Conservation (phyloP, 495 filamentous ascomycete genomes). For the Cenococcum geophilum region DNA sequence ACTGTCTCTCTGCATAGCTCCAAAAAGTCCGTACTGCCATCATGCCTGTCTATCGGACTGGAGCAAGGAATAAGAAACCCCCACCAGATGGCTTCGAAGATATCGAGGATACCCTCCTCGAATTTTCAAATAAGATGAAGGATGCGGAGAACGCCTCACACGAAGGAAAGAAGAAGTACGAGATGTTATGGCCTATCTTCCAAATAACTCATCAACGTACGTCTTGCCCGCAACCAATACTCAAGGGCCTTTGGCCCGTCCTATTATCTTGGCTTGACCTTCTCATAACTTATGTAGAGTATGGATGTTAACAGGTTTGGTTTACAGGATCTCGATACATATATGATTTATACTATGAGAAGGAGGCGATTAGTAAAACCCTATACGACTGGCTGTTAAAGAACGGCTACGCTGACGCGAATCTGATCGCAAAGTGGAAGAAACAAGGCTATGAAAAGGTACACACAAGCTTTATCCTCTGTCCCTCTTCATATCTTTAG, state of each 20-base stretch:
- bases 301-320: neutral
- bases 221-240: constrained; percentile 22
- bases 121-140: constrained; percentile 98
- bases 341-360: constrained; percentile 97
- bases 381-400: constrained; percentile 97
- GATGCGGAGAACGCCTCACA: constrained; percentile 79
- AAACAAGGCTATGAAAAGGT: constrained; percentile 99
- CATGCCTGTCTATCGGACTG: constrained; percentile 81
- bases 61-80: constrained; percentile 69
- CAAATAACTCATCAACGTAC: constrained; percentile 92
- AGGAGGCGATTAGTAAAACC: constrained; percentile 83
- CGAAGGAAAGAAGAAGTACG: constrained; percentile 75
- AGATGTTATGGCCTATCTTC: constrained; percentile 93
- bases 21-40: constrained; percentile 21
- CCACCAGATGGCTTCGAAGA: constrained; percentile 94
- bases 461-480: constrained; percentile 26
- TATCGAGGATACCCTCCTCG: constrained; percentile 90
- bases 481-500: neutral
- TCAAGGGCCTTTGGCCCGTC: no score
- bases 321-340: constrained; percentile 73
- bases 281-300: neutral
- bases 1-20: neutral
- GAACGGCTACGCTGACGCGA: constrained; percentile 90
- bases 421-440: constrained; percentile 99
- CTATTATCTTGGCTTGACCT: no score